Evolutionary conservation across 208 protist genomes (phyloP).

Genomic region (Leishmania guyanensis): DNA sequence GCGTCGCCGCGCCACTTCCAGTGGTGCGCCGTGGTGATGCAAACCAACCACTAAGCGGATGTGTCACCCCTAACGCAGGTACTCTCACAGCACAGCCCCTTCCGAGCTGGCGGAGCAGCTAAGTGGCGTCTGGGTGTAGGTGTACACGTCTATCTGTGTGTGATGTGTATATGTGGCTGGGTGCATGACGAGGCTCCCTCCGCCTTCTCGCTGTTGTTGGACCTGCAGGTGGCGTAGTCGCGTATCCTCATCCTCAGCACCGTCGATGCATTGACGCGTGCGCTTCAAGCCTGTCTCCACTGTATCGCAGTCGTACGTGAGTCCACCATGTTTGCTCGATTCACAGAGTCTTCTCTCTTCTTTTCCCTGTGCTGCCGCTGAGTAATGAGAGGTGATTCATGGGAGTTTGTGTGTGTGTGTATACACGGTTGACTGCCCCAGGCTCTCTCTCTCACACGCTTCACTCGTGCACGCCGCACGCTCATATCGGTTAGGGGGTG

Average conservation of each 20-base stretch:
- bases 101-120: conserved; percentile 46
- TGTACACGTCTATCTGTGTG: not conserved
- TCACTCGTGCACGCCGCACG: too few relatives aligned
- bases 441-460: not conserved
- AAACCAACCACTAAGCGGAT: not conserved
- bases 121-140: not conserved
- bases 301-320: not conserved
- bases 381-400: not conserved
- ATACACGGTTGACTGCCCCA: not conserved
- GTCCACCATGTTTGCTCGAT: not conserved
- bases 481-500: not conserved
- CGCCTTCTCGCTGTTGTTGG: conserved; percentile 3
- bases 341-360: not conserved
- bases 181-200: not conserved
- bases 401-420: not conserved
- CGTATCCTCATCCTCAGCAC: not conserved
- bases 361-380: not conserved
- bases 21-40: not conserved
- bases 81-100: not conserved
- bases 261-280: not conserved
- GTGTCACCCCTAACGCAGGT: not conserved
- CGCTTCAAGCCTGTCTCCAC: not conserved
- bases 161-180: not conserved
- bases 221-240: not conserved
- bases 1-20: not conserved